Evolutionary conservation across 208 protist species (phyloP), one percentile per base, ranked within the genome.

Genomic region (Tetramitus jugosus): DNA sequence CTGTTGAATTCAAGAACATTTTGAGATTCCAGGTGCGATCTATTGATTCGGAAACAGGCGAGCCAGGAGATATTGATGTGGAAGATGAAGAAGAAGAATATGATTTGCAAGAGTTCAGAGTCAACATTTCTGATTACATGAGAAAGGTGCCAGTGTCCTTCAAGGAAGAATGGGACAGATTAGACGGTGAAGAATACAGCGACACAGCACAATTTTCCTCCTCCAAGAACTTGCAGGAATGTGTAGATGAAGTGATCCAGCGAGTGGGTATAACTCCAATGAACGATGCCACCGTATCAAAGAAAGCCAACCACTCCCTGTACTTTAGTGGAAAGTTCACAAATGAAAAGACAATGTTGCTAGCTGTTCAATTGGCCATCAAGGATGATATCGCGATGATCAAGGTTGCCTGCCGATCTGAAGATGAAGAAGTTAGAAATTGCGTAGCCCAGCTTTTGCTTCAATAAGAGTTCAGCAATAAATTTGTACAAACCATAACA

Each of bases 81-180:
- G 39, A 69, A 43, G 64, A 45, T 31, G 13, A 46, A 14, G 64
- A 43, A 31, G 64, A 69, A 10, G 64, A 69, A 45, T 69, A 35
- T 29, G 20, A 43, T 33, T 43, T 69, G 35, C 39, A 69, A 4
- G 37, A 35, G 17, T 69, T 69, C 2, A n/a, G 45, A 4, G 26
- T 69, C 7, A 35, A n/a, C 31, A n/a, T 45, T 45, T 33, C 64
- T 8, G 39, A 69, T 45, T 69, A 31, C 23, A 13, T 46, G 3
- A 46, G 37, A 46, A 46, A 69, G 6, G 64, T 10, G 13, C 33
- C 40, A n/a, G 23, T 10, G 40, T 35, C 26, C 23, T 65, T 65
- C 31, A 65, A 65, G 40, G 60, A 65, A 65, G 31, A 65, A 65
- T 65, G 60, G 60, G 31, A 65, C 23, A 39, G 40, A 29, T 29